Conservation (phyloP, 139 green algal genomes). For the Monoraphidium neglectum region DNA sequence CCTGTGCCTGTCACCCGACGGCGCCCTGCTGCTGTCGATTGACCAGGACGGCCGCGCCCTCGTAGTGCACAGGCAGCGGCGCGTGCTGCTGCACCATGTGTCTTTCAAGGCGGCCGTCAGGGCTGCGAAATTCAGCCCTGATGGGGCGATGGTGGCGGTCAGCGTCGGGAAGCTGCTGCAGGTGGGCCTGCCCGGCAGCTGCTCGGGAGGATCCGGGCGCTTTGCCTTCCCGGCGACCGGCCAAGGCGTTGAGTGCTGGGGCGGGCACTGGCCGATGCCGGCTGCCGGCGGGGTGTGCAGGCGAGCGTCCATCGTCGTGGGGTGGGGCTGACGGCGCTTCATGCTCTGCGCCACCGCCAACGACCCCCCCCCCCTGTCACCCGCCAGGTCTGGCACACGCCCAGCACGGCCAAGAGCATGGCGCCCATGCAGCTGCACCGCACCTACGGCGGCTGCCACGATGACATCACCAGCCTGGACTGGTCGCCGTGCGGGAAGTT, state of each 20-base stretch:
- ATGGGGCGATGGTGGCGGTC: constrained; percentile 86
- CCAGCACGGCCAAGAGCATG: constrained; percentile 80
- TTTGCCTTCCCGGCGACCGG: too few species aligned
- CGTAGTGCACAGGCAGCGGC: constrained; percentile 74
- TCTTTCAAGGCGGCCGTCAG: constrained; percentile 86
- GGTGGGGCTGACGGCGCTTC: too few species aligned
- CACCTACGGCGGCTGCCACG: constrained; percentile 84
- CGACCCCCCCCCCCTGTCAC: background rate
- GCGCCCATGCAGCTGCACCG: constrained; percentile 90
- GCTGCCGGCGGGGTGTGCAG: too few species aligned
- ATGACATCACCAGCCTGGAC: constrained; percentile 84
- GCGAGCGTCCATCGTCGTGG: too few species aligned
- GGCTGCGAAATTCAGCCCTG: constrained; percentile 85
- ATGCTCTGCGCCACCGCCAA: too few species aligned
- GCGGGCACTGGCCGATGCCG: too few species aligned
- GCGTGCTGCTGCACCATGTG: constrained; percentile 91
- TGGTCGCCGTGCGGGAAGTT: constrained; percentile 82
- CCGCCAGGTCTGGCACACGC: constrained; percentile 87
- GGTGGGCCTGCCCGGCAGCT: constrained; percentile 35
- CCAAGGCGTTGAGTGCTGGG: too few species aligned
- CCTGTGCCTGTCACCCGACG: constrained; percentile 80
- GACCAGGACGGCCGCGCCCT: constrained; percentile 82
- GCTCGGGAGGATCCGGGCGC: too few species aligned
- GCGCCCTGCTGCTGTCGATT: constrained; percentile 82
- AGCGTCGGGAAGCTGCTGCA: constrained; percentile 87